These are phyloP conservation scores for Xylariaceae sp. DNA, from an alignment of 2,329 filamentous ascomycete species.

Conservation along the genomic window DNA sequence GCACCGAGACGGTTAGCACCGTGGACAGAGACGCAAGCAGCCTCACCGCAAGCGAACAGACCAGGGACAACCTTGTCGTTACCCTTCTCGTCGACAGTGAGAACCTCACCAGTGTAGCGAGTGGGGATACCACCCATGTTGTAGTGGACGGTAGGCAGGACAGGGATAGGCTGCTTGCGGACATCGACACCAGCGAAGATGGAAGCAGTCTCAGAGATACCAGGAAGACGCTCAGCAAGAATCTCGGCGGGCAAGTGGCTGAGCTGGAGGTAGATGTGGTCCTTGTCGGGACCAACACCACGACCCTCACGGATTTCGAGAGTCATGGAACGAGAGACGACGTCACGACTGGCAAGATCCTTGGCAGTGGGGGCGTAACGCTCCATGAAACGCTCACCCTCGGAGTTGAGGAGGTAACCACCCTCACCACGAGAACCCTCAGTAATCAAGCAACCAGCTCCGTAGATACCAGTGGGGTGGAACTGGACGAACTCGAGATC, in stretches of 20 bases:
- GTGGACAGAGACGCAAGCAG: slow-evolving; percentile 95
- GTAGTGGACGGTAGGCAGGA: slow-evolving; percentile 96
- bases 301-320: slow-evolving; percentile 96
- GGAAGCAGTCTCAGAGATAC: slow-evolving; percentile 96
- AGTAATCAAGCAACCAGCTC: slow-evolving; percentile 94
- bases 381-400: slow-evolving; percentile 99
- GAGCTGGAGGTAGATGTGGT: slow-evolving; percentile 97
- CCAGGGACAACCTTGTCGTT: slow-evolving; percentile 91
- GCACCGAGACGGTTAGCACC: slow-evolving; percentile 96
- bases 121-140: slow-evolving; percentile 99
- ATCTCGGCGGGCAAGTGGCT: slow-evolving; percentile 90
- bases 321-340: slow-evolving; percentile 96
- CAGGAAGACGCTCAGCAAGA: slow-evolving; percentile 90
- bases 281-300: slow-evolving; percentile 94
- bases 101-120: slow-evolving; percentile 92
- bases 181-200: slow-evolving; percentile 98
- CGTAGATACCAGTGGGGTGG: slow-evolving; percentile 98
- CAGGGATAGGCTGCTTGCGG: slow-evolving; percentile 92
- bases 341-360: slow-evolving; percentile 93
- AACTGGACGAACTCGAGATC: slow-evolving; percentile 99
- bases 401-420: slow-evolving; percentile 93
- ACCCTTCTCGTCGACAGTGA: slow-evolving; percentile 79
- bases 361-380: slow-evolving; percentile 96
- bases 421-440: slow-evolving; percentile 97
- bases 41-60: slow-evolving; percentile 94